Conservation (phyloP, 495 filamentous ascomycete genomes). For the Xylaria intraflava region DNA sequence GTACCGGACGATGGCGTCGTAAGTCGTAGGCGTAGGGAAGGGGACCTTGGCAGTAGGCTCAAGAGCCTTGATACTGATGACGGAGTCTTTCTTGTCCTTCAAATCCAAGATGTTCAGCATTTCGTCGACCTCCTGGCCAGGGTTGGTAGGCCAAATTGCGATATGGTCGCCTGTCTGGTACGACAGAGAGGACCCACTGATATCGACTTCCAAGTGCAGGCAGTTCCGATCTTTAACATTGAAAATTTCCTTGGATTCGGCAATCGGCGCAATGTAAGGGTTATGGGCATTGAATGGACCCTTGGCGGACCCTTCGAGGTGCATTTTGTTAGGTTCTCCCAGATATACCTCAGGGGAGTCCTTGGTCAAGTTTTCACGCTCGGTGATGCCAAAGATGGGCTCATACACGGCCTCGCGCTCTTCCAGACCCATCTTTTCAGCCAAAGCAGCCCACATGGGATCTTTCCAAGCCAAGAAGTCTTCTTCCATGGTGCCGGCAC, state of each 20-base stretch:
- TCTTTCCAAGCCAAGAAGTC: constrained; percentile 99
- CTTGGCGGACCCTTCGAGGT: constrained; percentile 76
- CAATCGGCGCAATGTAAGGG: constrained; percentile 92
- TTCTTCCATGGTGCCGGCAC: constrained; percentile 98
- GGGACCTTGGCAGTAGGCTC: constrained; percentile 96
- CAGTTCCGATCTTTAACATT: constrained; percentile 90
- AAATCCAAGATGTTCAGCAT: constrained; percentile 78
- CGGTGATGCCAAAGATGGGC: constrained; percentile 76
- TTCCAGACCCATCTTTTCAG: constrained; percentile 76
- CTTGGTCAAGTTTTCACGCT: constrained; percentile 63
- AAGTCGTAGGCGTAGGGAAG: constrained; percentile 95
- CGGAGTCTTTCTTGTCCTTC: constrained; percentile 65
- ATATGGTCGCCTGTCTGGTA: constrained; percentile 98
- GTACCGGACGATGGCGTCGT: constrained; percentile 88
- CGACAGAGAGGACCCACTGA: constrained; percentile 74
- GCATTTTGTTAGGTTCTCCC: constrained; percentile 93
- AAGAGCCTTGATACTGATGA: constrained; percentile 85
- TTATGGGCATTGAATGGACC: constrained; percentile 96
- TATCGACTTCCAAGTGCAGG: constrained; percentile 92
- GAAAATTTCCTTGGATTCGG: constrained; percentile 84
- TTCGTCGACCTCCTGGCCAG: constrained; percentile 85
- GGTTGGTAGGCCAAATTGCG: constrained; percentile 94
- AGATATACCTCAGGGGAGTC: constrained; percentile 88
- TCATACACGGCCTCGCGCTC: constrained; percentile 97
- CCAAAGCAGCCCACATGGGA: constrained; percentile 89